Percentiles rank a stretch among this genome's conserved stretches.
phyloP scores from a whole-genome alignment of 192 early-diverging fungal species.

The Gigaspora rosea region DNA sequence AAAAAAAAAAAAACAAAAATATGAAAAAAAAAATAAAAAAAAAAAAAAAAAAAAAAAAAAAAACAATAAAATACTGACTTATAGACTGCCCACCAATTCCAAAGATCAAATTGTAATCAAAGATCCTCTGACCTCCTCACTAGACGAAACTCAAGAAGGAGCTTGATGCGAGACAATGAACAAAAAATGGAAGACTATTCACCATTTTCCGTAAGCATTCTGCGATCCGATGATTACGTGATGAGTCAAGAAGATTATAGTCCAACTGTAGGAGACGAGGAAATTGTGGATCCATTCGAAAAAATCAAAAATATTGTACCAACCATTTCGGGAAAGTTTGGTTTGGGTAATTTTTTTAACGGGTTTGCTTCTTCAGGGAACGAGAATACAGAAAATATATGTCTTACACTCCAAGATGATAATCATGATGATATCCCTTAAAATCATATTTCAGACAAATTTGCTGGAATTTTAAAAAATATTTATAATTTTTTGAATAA shows the following conservation, averaged over 20 bases:
- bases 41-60: background rate
- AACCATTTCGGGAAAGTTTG: constrained; percentile 4
- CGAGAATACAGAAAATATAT: too few relatives aligned
- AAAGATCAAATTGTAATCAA: constrained; percentile 25
- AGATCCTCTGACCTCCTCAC: background rate
- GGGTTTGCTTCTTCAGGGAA: background rate
- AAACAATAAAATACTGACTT: constrained; percentile 32
- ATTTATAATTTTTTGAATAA: too few relatives aligned
- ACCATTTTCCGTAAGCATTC: constrained; percentile 18
- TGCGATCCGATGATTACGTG: constrained; percentile 6
- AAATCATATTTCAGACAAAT: too few relatives aligned
- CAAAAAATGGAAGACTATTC: constrained; percentile 28
- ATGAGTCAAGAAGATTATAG: constrained; percentile 12
- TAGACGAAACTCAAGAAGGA: constrained; percentile 1
- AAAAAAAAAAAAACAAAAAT: background rate
- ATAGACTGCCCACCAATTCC: constrained; percentile 16
- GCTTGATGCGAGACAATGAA: constrained; percentile 18
- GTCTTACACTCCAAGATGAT: too few relatives aligned
- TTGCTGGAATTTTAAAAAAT: too few relatives aligned
- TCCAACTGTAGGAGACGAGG: constrained; percentile 21
- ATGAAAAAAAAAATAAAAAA: background rate
- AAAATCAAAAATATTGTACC: constrained; percentile 8
- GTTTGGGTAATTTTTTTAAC: constrained; percentile 9
- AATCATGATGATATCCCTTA: too few relatives aligned
- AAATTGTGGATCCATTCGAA: constrained; percentile 28